Evolutionary conservation across 768 basidiomycete species (phyloP).

Genomic region (Coprinopsis marcescibilis): DNA sequence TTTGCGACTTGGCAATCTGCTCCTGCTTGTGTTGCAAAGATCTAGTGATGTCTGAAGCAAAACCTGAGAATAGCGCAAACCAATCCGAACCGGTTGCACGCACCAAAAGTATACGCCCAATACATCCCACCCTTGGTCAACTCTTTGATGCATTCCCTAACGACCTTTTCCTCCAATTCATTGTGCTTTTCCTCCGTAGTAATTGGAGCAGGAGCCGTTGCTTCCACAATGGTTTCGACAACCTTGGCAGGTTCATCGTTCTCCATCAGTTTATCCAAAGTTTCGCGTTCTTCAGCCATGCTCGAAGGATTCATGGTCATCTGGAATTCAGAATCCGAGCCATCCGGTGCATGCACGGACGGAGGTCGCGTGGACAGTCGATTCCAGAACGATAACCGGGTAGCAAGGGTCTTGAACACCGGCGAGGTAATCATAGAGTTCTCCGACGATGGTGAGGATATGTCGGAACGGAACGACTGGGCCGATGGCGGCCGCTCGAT

Average conservation of each 20-base stretch:
- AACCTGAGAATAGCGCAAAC: background rate
- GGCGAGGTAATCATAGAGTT: slow-evolving; percentile 39
- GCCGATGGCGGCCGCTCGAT: slow-evolving; percentile 33
- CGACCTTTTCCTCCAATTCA: slow-evolving; percentile 79
- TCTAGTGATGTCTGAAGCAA: slow-evolving; percentile 64
- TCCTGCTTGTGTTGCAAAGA: slow-evolving; percentile 79
- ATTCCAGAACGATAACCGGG: slow-evolving; percentile 72
- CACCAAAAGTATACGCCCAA: slow-evolving; percentile 83
- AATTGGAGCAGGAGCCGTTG: slow-evolving; percentile 56
- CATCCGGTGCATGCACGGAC: background rate
- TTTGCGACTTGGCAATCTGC: slow-evolving; percentile 48
- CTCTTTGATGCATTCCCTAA: slow-evolving; percentile 72
- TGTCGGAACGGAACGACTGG: slow-evolving; percentile 41
- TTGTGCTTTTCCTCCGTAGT: slow-evolving; percentile 61
- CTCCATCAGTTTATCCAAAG: slow-evolving; percentile 40
- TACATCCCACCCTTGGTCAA: slow-evolving; percentile 86
- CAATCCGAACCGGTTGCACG: slow-evolving; percentile 11
- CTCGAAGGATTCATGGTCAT: slow-evolving; percentile 7
- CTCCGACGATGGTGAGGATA: slow-evolving; percentile 53
- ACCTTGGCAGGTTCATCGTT: slow-evolving; percentile 45
- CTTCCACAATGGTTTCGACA: slow-evolving; percentile 50
- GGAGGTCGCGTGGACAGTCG: slow-evolving; percentile 45
- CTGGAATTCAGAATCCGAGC: background rate
- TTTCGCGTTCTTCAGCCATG: slow-evolving; percentile 27
- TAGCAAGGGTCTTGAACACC: slow-evolving; percentile 57